Percentiles rank a stretch among this genome's conserved stretches.
Conservation (phyloP, 192 early-diverging fungal genomes). For the Radiomyces spectabilis region DNA sequence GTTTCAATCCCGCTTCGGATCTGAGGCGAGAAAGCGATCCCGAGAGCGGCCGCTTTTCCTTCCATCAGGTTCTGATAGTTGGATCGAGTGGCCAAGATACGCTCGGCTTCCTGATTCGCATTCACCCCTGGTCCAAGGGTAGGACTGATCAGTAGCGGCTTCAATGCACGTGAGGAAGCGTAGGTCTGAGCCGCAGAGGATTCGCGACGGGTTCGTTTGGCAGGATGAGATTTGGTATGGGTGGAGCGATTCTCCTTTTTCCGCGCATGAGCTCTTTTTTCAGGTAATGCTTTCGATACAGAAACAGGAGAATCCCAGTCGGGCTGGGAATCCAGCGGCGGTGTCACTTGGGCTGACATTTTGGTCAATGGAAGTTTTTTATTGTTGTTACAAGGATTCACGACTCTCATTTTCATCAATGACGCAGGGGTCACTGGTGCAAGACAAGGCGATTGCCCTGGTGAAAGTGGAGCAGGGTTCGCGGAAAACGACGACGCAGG, state of each 20-base stretch:
- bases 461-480: too few species aligned
- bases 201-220: neutral
- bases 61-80: slow-evolving; percentile 87
- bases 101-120: slow-evolving; percentile 14
- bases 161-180: slow-evolving; percentile 19
- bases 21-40: slow-evolving; percentile 67
- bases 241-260: neutral
- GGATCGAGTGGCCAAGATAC: slow-evolving; percentile 41
- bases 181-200: neutral
- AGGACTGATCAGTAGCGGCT: slow-evolving; percentile 36
- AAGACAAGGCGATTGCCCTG: neutral
- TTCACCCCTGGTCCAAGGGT: slow-evolving; percentile 28
- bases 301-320: neutral
- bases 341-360: neutral
- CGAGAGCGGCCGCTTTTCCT: slow-evolving; percentile 74
- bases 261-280: neutral
- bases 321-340: neutral
- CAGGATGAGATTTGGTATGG: neutral
- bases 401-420: slow-evolving; percentile 25
- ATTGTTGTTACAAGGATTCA: too few species aligned
- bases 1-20: slow-evolving; percentile 73
- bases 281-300: neutral
- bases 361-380: neutral
- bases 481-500: too few species aligned
- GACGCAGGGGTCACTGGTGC: slow-evolving; percentile 19